Conservation (phyloP, 805 yeast species). For the Candida corydali region DNA sequence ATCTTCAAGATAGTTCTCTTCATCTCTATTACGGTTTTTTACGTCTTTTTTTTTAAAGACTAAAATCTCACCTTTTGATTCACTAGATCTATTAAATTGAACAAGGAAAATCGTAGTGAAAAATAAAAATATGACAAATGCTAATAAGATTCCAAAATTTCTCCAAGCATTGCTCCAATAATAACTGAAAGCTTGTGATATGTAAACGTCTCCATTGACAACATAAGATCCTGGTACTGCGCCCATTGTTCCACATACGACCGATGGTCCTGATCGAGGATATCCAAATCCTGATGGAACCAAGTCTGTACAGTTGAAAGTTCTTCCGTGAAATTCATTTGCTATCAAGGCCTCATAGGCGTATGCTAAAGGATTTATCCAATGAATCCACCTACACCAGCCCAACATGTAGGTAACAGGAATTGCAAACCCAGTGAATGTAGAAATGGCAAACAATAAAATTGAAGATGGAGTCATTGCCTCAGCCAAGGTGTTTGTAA, state of each 20-base stretch:
- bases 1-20: slow-evolving; percentile 9
- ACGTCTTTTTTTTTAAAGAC: slow-evolving; percentile 52
- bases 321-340: slow-evolving; percentile 50
- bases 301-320: slow-evolving; percentile 42
- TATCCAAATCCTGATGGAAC: slow-evolving; percentile 45
- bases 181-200: slow-evolving; percentile 43
- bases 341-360: slow-evolving; percentile 55
- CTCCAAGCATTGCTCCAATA: slow-evolving; percentile 53
- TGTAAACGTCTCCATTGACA: slow-evolving; percentile 24
- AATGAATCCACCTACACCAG: slow-evolving; percentile 66
- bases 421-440: slow-evolving; percentile 56
- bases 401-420: slow-evolving; percentile 56
- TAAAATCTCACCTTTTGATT: slow-evolving; percentile 69
- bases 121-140: slow-evolving; percentile 52
- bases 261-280: slow-evolving; percentile 10
- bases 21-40: slow-evolving; percentile 36
- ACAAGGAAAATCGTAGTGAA: slow-evolving; percentile 48
- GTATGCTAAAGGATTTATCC: slow-evolving; percentile 55
- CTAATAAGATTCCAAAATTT: slow-evolving; percentile 59
- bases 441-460: slow-evolving; percentile 43
- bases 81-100: slow-evolving; percentile 58
- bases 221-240: slow-evolving; percentile 16
- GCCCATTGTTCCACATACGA: slow-evolving; percentile 23
- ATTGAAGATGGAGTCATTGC: slow-evolving; percentile 59
- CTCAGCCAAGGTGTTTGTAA: slow-evolving; percentile 42